A percentile compares a stretch with the other conserved stretches of the same genome.
Evolutionary conservation across 768 basidiomycete species (phyloP).

Genomic region (Cystobasidium onofrii): DNA sequence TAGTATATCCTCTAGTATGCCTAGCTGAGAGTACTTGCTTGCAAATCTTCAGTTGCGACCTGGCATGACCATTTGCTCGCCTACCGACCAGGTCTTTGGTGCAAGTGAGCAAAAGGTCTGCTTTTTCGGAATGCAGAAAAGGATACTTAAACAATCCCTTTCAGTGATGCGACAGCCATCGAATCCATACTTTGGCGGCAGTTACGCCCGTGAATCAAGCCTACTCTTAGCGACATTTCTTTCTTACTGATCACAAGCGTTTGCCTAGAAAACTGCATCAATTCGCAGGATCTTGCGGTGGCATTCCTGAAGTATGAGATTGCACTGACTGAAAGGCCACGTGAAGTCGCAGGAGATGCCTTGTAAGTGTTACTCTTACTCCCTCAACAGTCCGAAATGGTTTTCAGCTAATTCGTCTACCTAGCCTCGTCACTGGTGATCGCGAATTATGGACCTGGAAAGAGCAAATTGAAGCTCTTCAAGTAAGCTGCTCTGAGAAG

Average conservation of each 20-base stretch:
- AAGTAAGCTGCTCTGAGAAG: neutral
- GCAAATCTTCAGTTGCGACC: neutral
- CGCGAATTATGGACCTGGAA: neutral
- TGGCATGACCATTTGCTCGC: conserved; percentile 3
- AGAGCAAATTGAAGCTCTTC: conserved; percentile 8
- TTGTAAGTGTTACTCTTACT: neutral
- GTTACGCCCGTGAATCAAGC: neutral
- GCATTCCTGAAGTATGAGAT: conserved; percentile 9
- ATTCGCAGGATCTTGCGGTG: conserved; percentile 13
- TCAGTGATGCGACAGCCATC: conserved; percentile 2
- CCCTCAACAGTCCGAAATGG: neutral
- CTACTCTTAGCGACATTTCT: neutral
- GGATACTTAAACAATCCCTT: neutral
- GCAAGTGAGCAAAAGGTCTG: neutral
- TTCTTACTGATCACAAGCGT: neutral
- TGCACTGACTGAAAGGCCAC: neutral
- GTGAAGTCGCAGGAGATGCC: conserved; percentile 7
- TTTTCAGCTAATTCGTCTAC: neutral
- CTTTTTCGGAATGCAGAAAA: neutral
- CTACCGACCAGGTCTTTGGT: neutral
- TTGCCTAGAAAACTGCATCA: neutral
- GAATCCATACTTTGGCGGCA: neutral
- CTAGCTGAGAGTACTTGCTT: neutral
- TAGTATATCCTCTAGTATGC: neutral
- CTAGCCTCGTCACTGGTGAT: conserved; percentile 28